A percentile compares a stretch with the other conserved stretches of the same genome.
These are phyloP conservation scores for Hevea brasiliensis DNA, from an alignment of 345 rosid species.

Conservation along the genomic window DNA sequence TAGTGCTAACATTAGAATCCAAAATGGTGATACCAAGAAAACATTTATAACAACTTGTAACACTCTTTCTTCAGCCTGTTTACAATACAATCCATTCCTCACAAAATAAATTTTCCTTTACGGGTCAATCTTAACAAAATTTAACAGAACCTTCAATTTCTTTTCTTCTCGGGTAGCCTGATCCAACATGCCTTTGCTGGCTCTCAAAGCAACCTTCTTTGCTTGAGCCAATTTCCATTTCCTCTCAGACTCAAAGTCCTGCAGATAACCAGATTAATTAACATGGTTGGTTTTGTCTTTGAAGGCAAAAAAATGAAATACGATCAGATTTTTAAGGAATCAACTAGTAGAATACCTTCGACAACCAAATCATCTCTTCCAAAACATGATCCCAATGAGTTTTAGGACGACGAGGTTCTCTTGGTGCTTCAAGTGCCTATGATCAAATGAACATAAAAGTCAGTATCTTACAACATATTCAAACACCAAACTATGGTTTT, in stretches of 20 bases:
- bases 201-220: slow-evolving; percentile 88
- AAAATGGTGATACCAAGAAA: slow-evolving; percentile 6
- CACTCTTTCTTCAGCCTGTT: neutral
- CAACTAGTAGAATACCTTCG: slow-evolving; percentile 63
- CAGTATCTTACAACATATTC: slow-evolving; percentile 7
- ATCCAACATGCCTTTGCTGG: slow-evolving; percentile 97
- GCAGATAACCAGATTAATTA: slow-evolving; percentile 32
- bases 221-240: slow-evolving; percentile 98
- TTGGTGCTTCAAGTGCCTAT: slow-evolving; percentile 92
- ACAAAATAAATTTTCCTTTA: neutral
- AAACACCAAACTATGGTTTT: neutral
- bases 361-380: slow-evolving; percentile 97
- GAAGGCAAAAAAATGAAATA: slow-evolving; percentile 5
- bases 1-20: slow-evolving; percentile 19
- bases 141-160: slow-evolving; percentile 77
- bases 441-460: slow-evolving; percentile 16
- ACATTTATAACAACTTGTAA: neutral
- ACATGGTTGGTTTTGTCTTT: slow-evolving; percentile 12
- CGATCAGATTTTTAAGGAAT: neutral
- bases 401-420: slow-evolving; percentile 90
- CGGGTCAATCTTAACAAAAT: neutral
- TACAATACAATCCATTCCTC: slow-evolving; percentile 4
- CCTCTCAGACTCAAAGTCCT: slow-evolving; percentile 99
- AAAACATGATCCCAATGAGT: slow-evolving; percentile 99
- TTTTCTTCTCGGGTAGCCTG: slow-evolving; percentile 89